Evolutionary conservation across 169 alveolate species (phyloP).

Genomic region (Plasmodium ovale): DNA sequence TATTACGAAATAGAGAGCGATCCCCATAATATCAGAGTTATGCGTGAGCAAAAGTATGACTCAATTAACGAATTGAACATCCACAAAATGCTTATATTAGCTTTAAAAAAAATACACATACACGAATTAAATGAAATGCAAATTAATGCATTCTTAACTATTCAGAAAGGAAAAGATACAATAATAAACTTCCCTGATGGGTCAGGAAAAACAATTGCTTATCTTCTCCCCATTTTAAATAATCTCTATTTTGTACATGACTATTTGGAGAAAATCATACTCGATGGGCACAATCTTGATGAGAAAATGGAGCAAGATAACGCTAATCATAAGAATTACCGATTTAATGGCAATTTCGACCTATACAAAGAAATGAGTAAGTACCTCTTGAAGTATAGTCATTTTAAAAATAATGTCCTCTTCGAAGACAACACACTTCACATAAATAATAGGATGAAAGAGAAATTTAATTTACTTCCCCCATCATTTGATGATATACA

Average conservation of each 20-base stretch:
- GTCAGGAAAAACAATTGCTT: conserved; percentile 85
- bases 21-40: conserved; percentile 11
- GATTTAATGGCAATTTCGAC: conserved; percentile 69
- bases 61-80: conserved; percentile 56
- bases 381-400: conserved; percentile 49
- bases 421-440: conserved; percentile 31
- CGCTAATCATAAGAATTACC: conserved; percentile 8
- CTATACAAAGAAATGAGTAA: conserved; percentile 77
- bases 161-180: conserved; percentile 84
- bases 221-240: conserved; percentile 82
- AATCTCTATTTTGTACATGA: conserved; percentile 85
- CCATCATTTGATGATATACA: conserved; percentile 1
- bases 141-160: conserved; percentile 78
- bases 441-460: conserved; percentile 25
- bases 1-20: conserved; percentile 57
- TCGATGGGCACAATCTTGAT: conserved; percentile 12
- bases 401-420: conserved; percentile 45
- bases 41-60: conserved; percentile 8
- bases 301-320: not conserved
- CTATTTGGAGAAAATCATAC: conserved; percentile 78
- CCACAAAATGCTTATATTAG: conserved; percentile 67
- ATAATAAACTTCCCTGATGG: conserved; percentile 79
- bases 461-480: conserved; percentile 37
- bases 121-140: conserved; percentile 78
- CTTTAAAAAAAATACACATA: conserved; percentile 65